Evolutionary conservation across 352 stramenopile genomes (phyloP).

Genomic region (Globisporangium rhizosaccharum): DNA sequence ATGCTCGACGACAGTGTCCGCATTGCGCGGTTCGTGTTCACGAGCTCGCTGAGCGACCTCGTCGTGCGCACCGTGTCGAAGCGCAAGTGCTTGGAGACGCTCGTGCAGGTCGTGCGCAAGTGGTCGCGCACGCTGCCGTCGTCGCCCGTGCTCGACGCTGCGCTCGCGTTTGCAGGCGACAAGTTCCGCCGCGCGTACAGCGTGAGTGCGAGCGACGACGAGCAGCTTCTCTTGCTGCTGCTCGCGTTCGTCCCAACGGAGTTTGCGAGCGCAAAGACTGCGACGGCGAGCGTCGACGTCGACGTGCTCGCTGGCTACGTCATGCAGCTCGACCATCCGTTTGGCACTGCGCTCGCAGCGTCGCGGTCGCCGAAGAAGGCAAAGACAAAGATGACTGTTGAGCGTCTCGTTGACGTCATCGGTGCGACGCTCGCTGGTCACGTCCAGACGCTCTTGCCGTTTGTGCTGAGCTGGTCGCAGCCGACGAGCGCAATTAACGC

Average conservation of each 20-base stretch:
- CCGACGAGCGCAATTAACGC: constrained; percentile 36
- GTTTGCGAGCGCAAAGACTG: constrained; percentile 8
- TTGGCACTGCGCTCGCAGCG: constrained; percentile 22
- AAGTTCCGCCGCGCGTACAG: constrained; percentile 35
- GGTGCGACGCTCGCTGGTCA: constrained; percentile 33
- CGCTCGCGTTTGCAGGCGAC: constrained; percentile 44
- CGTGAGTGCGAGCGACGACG: constrained; percentile 25
- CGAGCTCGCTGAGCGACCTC: constrained; percentile 44
- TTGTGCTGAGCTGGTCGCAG: constrained; percentile 58
- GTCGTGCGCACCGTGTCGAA: constrained; percentile 47
- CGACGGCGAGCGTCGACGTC: constrained; percentile 12
- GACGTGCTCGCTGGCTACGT: constrained; percentile 42
- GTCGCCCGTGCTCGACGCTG: constrained; percentile 28
- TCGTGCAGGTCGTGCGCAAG: constrained; percentile 48
- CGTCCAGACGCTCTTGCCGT: constrained; percentile 39
- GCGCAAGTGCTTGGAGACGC: constrained; percentile 43
- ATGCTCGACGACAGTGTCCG: constrained; percentile 71
- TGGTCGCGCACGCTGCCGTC: constrained; percentile 20
- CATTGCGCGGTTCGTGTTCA: constrained; percentile 57
- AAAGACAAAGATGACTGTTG: constrained; percentile 13
- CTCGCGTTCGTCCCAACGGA: constrained; percentile 34
- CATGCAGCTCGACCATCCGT: constrained; percentile 46
- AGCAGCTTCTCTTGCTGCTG: constrained; percentile 58
- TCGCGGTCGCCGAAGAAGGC: constrained; percentile 1
- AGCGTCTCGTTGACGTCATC: constrained; percentile 33